Percentiles rank a stretch among this genome's conserved stretches.
These are phyloP conservation scores for Stagonosporopsis vannaccii DNA, from an alignment of 2,329 filamentous ascomycete species.

Conservation along the genomic window DNA sequence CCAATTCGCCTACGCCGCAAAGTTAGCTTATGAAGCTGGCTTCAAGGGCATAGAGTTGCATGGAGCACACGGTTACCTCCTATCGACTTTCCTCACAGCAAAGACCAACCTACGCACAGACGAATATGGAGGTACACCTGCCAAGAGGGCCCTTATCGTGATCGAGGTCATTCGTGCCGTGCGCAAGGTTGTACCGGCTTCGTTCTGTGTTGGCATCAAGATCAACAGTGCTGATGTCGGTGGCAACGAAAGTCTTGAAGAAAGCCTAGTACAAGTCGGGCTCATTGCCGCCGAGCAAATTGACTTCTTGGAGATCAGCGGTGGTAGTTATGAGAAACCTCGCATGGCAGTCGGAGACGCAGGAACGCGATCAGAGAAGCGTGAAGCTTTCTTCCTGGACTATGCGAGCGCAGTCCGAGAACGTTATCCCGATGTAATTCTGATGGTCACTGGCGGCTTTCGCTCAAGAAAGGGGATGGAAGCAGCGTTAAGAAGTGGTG, in stretches of 20 bases:
- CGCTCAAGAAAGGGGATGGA: conserved; percentile 64
- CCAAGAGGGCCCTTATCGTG: conserved; percentile 56
- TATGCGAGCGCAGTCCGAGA: conserved; percentile 63
- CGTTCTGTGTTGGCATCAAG: conserved; percentile 59
- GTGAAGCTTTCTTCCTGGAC: conserved; percentile 74
- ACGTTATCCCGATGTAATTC: conserved; percentile 42
- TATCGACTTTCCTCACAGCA: conserved; percentile 53
- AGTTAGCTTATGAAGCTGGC: conserved; percentile 57
- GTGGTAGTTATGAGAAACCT: conserved; percentile 55
- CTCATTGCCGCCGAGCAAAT: conserved; percentile 59
- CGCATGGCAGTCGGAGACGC: conserved; percentile 16
- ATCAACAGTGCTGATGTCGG: conserved; percentile 59
- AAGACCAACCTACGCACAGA: conserved; percentile 58
- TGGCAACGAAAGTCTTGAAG: conserved; percentile 51
- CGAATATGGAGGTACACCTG: conserved; percentile 56
- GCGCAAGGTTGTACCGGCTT: conserved; percentile 51
- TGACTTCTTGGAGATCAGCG: conserved; percentile 74
- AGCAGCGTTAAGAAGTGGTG: conserved; percentile 55
- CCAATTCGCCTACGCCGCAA: conserved; percentile 65
- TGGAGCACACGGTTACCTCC: conserved; percentile 59
- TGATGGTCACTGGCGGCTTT: conserved; percentile 67
- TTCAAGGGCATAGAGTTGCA: conserved; percentile 64
- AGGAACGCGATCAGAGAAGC: conserved; percentile 55
- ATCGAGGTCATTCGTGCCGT: conserved; percentile 55
- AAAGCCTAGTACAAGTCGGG: conserved; percentile 66